A percentile compares a stretch with the other conserved stretches of the same genome.
Evolutionary conservation across 163 green algal species (phyloP).

Genomic region (Chlamydomonas reinhardtii): DNA sequence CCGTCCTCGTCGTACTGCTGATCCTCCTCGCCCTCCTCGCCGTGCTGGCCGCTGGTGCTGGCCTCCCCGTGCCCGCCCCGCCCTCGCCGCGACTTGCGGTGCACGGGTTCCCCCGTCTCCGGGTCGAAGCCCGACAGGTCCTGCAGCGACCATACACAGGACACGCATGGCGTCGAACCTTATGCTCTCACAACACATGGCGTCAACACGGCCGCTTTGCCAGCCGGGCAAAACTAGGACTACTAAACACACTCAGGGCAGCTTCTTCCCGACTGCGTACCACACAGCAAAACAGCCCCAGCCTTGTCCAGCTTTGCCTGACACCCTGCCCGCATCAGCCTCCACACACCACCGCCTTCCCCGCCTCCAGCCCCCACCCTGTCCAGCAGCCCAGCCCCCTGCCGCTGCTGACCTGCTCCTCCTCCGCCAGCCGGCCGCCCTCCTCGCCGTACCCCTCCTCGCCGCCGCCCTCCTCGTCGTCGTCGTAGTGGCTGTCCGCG

Average conservation of each 20-base stretch:
- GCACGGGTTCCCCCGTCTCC: slow-evolving; percentile 28
- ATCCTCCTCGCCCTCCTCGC: background rate
- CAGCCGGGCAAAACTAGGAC: too few relatives aligned
- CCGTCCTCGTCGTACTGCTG: slow-evolving; percentile 21
- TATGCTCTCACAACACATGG: too few relatives aligned
- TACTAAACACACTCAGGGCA: too few relatives aligned
- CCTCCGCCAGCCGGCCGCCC: background rate
- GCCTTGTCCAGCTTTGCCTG: too few relatives aligned
- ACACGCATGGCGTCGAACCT: too few relatives aligned
- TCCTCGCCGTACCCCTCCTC: background rate
- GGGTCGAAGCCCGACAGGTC: slow-evolving; percentile 46
- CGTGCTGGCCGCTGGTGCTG: background rate
- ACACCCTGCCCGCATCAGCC: too few relatives aligned
- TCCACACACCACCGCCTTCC: background rate
- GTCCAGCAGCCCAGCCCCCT: too few relatives aligned
- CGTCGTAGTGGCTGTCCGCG: slow-evolving; percentile 35
- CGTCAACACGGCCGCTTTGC: too few relatives aligned
- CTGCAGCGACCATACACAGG: background rate
- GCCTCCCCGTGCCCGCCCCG: background rate
- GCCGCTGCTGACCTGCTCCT: slow-evolving; percentile 11
- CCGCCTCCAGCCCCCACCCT: background rate
- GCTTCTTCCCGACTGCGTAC: too few relatives aligned
- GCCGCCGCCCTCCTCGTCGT: background rate
- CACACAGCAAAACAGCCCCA: too few relatives aligned
- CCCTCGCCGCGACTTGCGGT: background rate